phyloP scores from a whole-genome alignment of 345 rosid genomes.

The Brassica napus region DNA sequence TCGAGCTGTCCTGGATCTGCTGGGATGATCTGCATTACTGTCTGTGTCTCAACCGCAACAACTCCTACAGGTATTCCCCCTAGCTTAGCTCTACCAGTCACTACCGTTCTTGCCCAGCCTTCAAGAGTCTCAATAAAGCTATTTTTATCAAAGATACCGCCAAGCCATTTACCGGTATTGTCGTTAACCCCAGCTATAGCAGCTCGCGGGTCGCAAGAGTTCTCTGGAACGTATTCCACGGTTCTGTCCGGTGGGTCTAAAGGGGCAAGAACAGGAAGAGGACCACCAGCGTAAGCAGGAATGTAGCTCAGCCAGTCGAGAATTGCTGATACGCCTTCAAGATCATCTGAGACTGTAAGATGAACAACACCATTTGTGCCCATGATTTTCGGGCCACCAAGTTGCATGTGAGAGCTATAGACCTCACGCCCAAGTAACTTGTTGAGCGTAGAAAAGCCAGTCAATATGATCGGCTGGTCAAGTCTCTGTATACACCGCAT shows the following conservation, averaged over 20 bases:
- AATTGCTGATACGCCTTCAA: constrained; percentile 89
- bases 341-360: constrained; percentile 96
- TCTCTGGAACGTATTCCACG: constrained; percentile 88
- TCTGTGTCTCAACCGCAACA: constrained; percentile 98
- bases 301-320: constrained; percentile 92
- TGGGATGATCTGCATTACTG: constrained; percentile 97
- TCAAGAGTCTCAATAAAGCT: constrained; percentile 92
- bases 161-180: constrained; percentile 78
- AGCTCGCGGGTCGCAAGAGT: constrained; percentile 96
- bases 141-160: constrained; percentile 93
- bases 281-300: constrained; percentile 80
- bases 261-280: constrained; percentile 67
- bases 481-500: constrained; percentile 99
- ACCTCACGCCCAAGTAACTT: constrained; percentile 99
- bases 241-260: constrained; percentile 82
- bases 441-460: constrained; percentile 97
- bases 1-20: constrained; percentile 99
- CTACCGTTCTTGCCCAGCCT: constrained; percentile 99
- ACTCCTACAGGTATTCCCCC: constrained; percentile 99
- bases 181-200: constrained; percentile 76
- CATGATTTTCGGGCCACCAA: constrained; percentile 99
- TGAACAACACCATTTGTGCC: constrained; percentile 99
- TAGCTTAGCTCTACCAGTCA: constrained; percentile 99
- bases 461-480: constrained; percentile 96
- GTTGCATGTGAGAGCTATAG: constrained; percentile 99